Evolutionary conservation across 1,284 basidiomycete species (phyloP).

Genomic region (Naganishia sp.): DNA sequence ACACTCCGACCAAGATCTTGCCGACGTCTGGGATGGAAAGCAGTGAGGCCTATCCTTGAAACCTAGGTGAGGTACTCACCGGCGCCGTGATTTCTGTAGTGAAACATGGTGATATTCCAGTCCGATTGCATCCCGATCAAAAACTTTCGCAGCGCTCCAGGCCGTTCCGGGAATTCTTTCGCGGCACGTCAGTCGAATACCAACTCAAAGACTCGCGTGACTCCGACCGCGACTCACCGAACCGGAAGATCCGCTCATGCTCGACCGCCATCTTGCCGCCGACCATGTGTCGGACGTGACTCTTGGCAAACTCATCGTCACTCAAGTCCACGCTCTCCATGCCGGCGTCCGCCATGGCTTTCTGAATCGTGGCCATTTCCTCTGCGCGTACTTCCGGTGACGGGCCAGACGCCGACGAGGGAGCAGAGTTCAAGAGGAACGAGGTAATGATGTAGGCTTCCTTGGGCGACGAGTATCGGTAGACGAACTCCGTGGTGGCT

Average conservation of each 20-base stretch:
- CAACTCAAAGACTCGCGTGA: not conserved
- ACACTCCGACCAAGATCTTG: constrained; percentile 88
- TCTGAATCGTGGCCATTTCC: constrained; percentile 70
- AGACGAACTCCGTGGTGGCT: constrained; percentile 94
- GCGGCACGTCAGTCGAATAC: not conserved
- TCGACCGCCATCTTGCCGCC: constrained; percentile 76
- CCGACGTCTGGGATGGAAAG: constrained; percentile 68
- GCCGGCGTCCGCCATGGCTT: constrained; percentile 63
- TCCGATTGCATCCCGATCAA: constrained; percentile 74
- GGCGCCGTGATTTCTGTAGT: constrained; percentile 95
- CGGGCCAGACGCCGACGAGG: constrained; percentile 47
- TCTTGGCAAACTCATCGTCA: constrained; percentile 94
- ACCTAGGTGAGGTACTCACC: constrained; percentile 59
- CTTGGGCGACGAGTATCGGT: constrained; percentile 65
- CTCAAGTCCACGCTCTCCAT: constrained; percentile 89
- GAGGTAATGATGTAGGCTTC: constrained; percentile 86
- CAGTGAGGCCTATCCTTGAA: constrained; percentile 5
- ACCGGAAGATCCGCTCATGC: constrained; percentile 88
- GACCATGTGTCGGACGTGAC: constrained; percentile 90
- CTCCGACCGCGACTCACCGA: constrained; percentile 64
- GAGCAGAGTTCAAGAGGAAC: constrained; percentile 72
- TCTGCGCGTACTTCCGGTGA: constrained; percentile 59
- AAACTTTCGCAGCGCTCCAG: constrained; percentile 87
- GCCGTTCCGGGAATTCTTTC: constrained; percentile 93
- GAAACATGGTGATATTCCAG: constrained; percentile 96